Evolutionary conservation across 768 basidiomycete species (phyloP).

Genomic region (Imleria badia): DNA sequence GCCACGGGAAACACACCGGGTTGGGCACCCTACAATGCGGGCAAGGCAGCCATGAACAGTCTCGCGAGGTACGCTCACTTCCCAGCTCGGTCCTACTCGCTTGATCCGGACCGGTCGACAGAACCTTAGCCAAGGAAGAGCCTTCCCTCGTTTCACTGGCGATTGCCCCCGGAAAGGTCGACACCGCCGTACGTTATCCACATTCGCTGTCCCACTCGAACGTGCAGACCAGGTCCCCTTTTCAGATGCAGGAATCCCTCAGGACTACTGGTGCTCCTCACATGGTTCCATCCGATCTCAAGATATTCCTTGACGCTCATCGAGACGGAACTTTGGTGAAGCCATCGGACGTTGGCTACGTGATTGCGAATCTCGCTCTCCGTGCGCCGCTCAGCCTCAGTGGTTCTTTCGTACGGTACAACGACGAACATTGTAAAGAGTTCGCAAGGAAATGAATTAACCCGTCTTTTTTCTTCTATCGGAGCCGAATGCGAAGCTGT

Average conservation of each 20-base stretch:
- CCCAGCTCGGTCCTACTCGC: background rate
- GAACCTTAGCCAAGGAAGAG: slow-evolving; percentile 86
- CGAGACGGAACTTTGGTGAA: slow-evolving; percentile 68
- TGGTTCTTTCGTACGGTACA: slow-evolving; percentile 83
- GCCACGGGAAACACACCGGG: slow-evolving; percentile 63
- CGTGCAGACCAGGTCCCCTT: background rate
- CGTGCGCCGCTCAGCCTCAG: slow-evolving; percentile 58
- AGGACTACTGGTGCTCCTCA: slow-evolving; percentile 48
- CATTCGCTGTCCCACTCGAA: background rate
- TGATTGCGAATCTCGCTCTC: slow-evolving; percentile 77
- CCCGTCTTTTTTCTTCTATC: slow-evolving; percentile 6
- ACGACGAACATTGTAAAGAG: slow-evolving; percentile 62
- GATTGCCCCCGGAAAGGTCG: slow-evolving; percentile 84
- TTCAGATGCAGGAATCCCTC: slow-evolving; percentile 69
- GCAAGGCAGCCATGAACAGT: slow-evolving; percentile 89
- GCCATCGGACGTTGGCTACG: slow-evolving; percentile 72
- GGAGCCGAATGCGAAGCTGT: slow-evolving; percentile 17
- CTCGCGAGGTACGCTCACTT: slow-evolving; percentile 57
- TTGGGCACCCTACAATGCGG: slow-evolving; percentile 83
- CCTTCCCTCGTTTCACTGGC: slow-evolving; percentile 71
- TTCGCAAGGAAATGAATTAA: slow-evolving; percentile 41
- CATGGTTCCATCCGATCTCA: slow-evolving; percentile 57
- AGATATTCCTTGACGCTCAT: slow-evolving; percentile 57
- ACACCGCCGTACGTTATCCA: slow-evolving; percentile 61
- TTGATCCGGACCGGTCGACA: slow-evolving; percentile 28